Evolutionary conservation across 1,139 yeast species (phyloP).

Genomic region (Magnusiomyces ingens): DNA sequence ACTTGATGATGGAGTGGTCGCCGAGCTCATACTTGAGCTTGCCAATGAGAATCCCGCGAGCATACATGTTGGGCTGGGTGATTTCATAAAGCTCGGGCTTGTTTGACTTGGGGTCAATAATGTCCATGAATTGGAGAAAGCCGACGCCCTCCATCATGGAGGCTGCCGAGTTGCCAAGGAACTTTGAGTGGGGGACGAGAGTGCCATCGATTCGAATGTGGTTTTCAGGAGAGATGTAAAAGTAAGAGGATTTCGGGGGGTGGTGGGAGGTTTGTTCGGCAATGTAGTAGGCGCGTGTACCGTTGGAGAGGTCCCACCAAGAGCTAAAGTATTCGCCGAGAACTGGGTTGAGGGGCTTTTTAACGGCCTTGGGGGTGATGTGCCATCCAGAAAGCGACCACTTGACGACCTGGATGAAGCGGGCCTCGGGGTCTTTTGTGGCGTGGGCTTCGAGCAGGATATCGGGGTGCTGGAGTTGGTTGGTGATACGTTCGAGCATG

Average conservation of each 20-base stretch:
- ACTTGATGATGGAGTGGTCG: slow-evolving; percentile 73
- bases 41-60: slow-evolving; percentile 90
- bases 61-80: slow-evolving; percentile 92
- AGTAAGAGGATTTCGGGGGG: slow-evolving; percentile 96
- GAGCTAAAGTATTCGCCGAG: slow-evolving; percentile 85
- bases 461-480: slow-evolving; percentile 78
- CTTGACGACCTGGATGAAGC: slow-evolving; percentile 67
- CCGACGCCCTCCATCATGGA: slow-evolving; percentile 94
- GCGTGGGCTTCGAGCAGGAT: slow-evolving; percentile 63
- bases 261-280: slow-evolving; percentile 96
- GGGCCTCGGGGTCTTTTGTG: slow-evolving; percentile 46
- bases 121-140: slow-evolving; percentile 61
- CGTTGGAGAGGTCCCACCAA: slow-evolving; percentile 82
- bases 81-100: slow-evolving; percentile 60
- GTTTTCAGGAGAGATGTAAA: slow-evolving; percentile 74
- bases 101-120: slow-evolving; percentile 37
- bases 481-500: slow-evolving; percentile 92
- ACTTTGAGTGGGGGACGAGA: slow-evolving; percentile 77
- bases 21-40: slow-evolving; percentile 85
- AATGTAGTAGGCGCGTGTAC: slow-evolving; percentile 65
- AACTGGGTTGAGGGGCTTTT: slow-evolving; percentile 92
- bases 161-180: slow-evolving; percentile 92
- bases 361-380: slow-evolving; percentile 96
- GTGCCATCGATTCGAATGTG: slow-evolving; percentile 85
- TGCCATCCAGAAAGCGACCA: slow-evolving; percentile 98